Base-by-base conservation (phyloP, 169 alveolate genomes). In the Cryptosporidium ubiquitum region DNA sequence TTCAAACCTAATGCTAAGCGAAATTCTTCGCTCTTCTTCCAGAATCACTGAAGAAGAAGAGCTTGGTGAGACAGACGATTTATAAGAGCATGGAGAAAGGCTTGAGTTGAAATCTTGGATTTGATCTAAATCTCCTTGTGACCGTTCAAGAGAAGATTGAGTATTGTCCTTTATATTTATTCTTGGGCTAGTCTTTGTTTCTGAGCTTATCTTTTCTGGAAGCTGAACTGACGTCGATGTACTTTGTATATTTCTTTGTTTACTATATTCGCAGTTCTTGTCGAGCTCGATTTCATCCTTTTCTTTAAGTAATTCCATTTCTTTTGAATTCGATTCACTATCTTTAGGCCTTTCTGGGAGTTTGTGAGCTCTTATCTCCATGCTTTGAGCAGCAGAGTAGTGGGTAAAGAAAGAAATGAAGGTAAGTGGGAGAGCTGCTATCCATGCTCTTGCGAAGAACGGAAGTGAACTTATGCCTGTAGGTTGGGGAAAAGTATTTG, bases 351-450 rank as follows among this genome's bases (percentile, higher is more conserved):
- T 26, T n/a, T 55, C 66, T 23, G 66, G 66, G 5, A 55, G 20
- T 35, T 37, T 64, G 31, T 64, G 40, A 2, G 71, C 58, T 26
- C 73, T 74, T 3, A 55, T 57, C 23, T 74, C 86, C 69, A 58
- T 58, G 49, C 86, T 74, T 29, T 74, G 69, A 57, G 86, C 86
- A 55, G 70, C 55, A 16, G 86, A 74, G 9, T 74, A 74, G 40
- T 74, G 86, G 47, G 86, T 33, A n/a, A 74, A 74, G 31, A 74
- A 74, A 3, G 86, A 74, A 37, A 74, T 74, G 33, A 74, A 74
- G 2, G 86, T 74, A 20, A 74, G 69, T 26, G 86, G 86, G 5
- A 74, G 70, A 57, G 86, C 69, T 18, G 86, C 40, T 35, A 74
- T 57, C 86, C 86, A 74, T 7, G 55, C 86, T 23, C 70, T 29